These are phyloP conservation scores for Alternaria alternata DNA, from an alignment of 2,329 filamentous ascomycete genomes.

Conservation along the genomic window DNA sequence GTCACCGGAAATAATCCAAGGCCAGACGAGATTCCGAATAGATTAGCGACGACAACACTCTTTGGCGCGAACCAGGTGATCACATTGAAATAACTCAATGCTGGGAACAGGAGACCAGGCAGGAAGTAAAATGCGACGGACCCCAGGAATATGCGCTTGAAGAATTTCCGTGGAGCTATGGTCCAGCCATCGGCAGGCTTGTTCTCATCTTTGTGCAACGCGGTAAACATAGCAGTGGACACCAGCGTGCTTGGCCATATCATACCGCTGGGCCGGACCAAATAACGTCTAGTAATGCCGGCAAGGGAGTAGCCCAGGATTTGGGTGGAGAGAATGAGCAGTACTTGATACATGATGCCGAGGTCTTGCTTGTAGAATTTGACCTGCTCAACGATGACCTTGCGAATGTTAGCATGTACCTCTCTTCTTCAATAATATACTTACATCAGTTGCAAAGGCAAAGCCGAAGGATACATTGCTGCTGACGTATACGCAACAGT, in stretches of 20 bases:
- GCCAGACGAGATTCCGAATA: conserved; percentile 86
- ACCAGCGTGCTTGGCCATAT: conserved; percentile 91
- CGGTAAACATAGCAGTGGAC: conserved; percentile 88
- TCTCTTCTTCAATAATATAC: conserved; percentile 19
- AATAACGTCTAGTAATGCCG: conserved; percentile 79
- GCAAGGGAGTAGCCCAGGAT: conserved; percentile 88
- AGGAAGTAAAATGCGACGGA: conserved; percentile 86
- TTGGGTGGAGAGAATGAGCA: conserved; percentile 86
- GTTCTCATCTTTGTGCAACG: conserved; percentile 84
- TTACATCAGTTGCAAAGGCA: conserved; percentile 82
- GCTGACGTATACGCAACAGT: conserved; percentile 87
- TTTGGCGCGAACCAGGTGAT: conserved; percentile 88
- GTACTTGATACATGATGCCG: conserved; percentile 77
- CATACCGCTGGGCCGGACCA: conserved; percentile 87
- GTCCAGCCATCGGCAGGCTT: conserved; percentile 82
- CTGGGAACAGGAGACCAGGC: conserved; percentile 81
- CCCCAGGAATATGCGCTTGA: conserved; percentile 74
- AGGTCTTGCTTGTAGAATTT: conserved; percentile 87
- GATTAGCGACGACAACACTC: conserved; percentile 84
- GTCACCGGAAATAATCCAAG: conserved; percentile 85
- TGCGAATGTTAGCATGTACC: conserved; percentile 20
- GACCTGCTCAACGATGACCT: conserved; percentile 86
- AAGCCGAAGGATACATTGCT: conserved; percentile 91
- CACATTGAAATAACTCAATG: conserved; percentile 87
- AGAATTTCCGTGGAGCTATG: conserved; percentile 84